Evolutionary conservation across 257 asterid species (phyloP).

Genomic region (Perilla frutescens): DNA sequence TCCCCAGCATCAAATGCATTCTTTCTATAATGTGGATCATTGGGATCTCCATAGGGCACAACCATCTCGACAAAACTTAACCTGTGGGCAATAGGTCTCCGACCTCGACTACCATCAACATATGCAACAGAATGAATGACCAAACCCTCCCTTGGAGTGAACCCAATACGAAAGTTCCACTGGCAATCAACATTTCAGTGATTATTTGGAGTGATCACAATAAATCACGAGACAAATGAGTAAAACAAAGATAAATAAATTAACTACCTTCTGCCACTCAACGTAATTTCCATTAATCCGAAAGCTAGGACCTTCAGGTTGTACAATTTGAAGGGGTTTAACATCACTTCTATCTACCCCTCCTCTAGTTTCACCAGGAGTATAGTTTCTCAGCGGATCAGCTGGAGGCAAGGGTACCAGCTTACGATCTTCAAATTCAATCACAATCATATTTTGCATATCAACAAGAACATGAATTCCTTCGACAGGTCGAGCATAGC

Average conservation of each 20-base stretch:
- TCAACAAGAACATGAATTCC: slow-evolving; percentile 91
- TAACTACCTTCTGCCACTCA: slow-evolving; percentile 89
- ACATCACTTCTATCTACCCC: slow-evolving; percentile 94
- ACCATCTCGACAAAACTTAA: slow-evolving; percentile 97
- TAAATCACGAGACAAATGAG: background rate
- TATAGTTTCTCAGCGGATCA: slow-evolving; percentile 88
- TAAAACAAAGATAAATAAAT: slow-evolving; percentile 15
- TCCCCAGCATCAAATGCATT: slow-evolving; percentile 99
- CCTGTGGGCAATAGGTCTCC: slow-evolving; percentile 94
- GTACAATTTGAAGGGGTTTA: slow-evolving; percentile 78
- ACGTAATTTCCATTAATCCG: slow-evolving; percentile 75
- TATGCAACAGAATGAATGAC: slow-evolving; percentile 95
- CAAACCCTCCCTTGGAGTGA: slow-evolving; percentile 96
- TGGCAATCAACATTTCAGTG: slow-evolving; percentile 47
- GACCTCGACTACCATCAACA: slow-evolving; percentile 91
- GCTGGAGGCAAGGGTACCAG: slow-evolving; percentile 90
- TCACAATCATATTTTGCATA: slow-evolving; percentile 86
- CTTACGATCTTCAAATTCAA: slow-evolving; percentile 90
- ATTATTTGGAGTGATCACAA: slow-evolving; percentile 7
- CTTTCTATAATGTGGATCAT: slow-evolving; percentile 92
- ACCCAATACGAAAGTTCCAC: slow-evolving; percentile 95
- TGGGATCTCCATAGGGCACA: slow-evolving; percentile 98
- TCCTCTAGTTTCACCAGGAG: slow-evolving; percentile 90
- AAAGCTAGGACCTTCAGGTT: slow-evolving; percentile 98
- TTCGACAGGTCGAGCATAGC: slow-evolving; percentile 95